Evolutionary conservation across 2,329 filamentous ascomycete genomes (phyloP), one percentile per base, ranked within the genome.

Genomic region (Mycocentrospora acerina): DNA sequence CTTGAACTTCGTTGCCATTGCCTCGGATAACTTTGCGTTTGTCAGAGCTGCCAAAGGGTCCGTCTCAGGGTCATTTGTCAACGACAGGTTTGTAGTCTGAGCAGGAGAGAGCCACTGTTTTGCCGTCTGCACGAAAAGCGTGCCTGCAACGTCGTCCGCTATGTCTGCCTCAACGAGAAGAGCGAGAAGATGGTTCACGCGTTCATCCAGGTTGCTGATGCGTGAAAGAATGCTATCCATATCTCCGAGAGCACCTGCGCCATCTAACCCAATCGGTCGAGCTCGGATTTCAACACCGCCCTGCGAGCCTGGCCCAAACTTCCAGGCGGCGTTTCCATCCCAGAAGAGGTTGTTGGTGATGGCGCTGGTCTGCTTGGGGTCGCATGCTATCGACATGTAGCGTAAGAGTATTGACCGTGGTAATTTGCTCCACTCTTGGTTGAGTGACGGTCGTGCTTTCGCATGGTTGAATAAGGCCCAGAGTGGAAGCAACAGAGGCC

Each of bases 221-320:
- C 51, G 55, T n/a, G 48, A 39, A 90, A 97, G 84, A 85, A 97
- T 78, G 7, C 37, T 42, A 3, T 46, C 40, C 37, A 64, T 50
- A 78, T 94, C 72, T 86, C 91, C 27, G 17, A 29, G 17, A 7
- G 24, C 24, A 7, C 7, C 18, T 10, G 25, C 25, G 3, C 15
- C 66, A 85, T 88, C 67, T 85, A 85, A 66, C 83, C 94, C 78
- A 85, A 90, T 79, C 79, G 57, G 42, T 41, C 50, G 47, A 16
- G 29, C 19, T 7, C 72, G 71, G 12, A 82, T 72, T 28, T 82
- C 75, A 13, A 88, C 69, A 0, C 70, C 71, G 4, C 74, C 75
- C 18, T 75, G 63, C 0, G 62, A 57, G 0, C 65, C 68, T 1
- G 67, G 57, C 2, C 69, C 71, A 50, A 78, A 86, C 10, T 57